Conservation (phyloP, 257 asterid genomes). For the Verbascum thapsus region DNA sequence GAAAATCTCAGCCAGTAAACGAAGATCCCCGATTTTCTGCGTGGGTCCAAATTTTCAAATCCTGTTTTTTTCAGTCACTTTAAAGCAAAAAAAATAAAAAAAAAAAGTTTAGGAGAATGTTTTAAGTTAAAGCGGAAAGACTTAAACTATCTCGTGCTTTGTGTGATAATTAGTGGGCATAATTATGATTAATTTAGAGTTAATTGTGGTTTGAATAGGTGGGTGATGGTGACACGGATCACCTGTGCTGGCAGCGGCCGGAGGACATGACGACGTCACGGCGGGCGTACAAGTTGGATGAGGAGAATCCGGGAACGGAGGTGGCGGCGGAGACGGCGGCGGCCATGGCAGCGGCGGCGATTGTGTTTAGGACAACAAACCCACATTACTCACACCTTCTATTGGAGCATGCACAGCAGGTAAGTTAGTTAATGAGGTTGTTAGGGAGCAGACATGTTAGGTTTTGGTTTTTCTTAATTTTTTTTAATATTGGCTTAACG, state of each 20-base stretch:
- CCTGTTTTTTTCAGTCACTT: slow-evolving; percentile 16
- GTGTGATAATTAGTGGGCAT: slow-evolving; percentile 18
- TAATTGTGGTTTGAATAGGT: slow-evolving; percentile 41
- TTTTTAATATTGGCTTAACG: slow-evolving; percentile 25
- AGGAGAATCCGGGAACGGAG: slow-evolving; percentile 61
- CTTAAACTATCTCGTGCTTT: slow-evolving; percentile 32
- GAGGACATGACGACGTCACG: slow-evolving; percentile 80
- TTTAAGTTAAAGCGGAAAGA: slow-evolving; percentile 20
- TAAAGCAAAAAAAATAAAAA: slow-evolving; percentile 13
- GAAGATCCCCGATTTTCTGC: slow-evolving; percentile 28
- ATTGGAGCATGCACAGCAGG: slow-evolving; percentile 69
- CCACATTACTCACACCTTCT: slow-evolving; percentile 70
- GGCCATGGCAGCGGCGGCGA: slow-evolving; percentile 70
- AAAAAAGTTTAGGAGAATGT: background rate
- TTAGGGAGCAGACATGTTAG: slow-evolving; percentile 31
- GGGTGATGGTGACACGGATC: slow-evolving; percentile 80
- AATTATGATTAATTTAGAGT: background rate
- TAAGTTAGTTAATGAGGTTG: slow-evolving; percentile 47
- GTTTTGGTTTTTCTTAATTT: slow-evolving; percentile 19
- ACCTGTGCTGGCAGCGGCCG: slow-evolving; percentile 75
- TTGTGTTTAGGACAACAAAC: slow-evolving; percentile 61
- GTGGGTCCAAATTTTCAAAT: slow-evolving; percentile 35
- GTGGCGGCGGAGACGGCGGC: slow-evolving; percentile 76
- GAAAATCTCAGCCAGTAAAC: slow-evolving; percentile 9
- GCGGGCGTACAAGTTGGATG: slow-evolving; percentile 64